Evolutionary conservation across 192 early-diverging fungal species (phyloP).

Genomic region (Coemansia sp.): DNA sequence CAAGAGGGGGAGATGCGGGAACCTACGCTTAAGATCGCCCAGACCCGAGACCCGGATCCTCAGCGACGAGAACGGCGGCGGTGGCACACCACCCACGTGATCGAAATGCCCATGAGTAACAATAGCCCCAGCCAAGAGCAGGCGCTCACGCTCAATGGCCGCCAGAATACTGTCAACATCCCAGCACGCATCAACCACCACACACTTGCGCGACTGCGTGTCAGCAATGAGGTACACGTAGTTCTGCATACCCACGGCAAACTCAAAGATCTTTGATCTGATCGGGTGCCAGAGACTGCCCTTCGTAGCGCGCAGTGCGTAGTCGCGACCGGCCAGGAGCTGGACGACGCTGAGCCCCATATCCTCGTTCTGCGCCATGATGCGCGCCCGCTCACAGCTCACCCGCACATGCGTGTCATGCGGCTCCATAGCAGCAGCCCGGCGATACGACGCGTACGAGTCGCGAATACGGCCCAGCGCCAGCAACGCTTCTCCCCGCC

Average conservation of each 20-base stretch:
- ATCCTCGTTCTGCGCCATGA: conserved; percentile 56
- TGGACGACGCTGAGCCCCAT: conserved; percentile 67
- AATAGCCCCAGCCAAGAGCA: conserved; percentile 69
- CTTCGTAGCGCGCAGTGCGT: conserved; percentile 56
- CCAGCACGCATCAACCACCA: conserved; percentile 93
- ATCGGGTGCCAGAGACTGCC: conserved; percentile 59
- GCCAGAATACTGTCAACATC: conserved; percentile 81
- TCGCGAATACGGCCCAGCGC: conserved; percentile 54
- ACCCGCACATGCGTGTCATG: conserved; percentile 52
- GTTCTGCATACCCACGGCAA: conserved; percentile 81
- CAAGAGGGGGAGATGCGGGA: conserved; percentile 72
- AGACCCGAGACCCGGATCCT: conserved; percentile 79
- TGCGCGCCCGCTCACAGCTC: conserved; percentile 56
- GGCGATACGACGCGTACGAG: conserved; percentile 49
- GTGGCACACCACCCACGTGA: conserved; percentile 83
- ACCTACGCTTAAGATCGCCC: conserved; percentile 65
- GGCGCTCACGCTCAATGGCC: conserved; percentile 56
- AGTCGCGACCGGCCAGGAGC: conserved; percentile 69
- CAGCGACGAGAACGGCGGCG: conserved; percentile 78
- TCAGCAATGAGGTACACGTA: conserved; percentile 82
- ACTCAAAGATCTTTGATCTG: conserved; percentile 70
- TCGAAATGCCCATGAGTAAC: conserved; percentile 88
- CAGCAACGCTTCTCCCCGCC: conserved; percentile 58
- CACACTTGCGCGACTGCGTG: conserved; percentile 61
- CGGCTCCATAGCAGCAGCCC: conserved; percentile 53